Percentiles rank a stretch among this genome's conserved stretches.
Evolutionary conservation across 768 basidiomycete genomes (phyloP).

Genomic region (Termitomyces sp.): DNA sequence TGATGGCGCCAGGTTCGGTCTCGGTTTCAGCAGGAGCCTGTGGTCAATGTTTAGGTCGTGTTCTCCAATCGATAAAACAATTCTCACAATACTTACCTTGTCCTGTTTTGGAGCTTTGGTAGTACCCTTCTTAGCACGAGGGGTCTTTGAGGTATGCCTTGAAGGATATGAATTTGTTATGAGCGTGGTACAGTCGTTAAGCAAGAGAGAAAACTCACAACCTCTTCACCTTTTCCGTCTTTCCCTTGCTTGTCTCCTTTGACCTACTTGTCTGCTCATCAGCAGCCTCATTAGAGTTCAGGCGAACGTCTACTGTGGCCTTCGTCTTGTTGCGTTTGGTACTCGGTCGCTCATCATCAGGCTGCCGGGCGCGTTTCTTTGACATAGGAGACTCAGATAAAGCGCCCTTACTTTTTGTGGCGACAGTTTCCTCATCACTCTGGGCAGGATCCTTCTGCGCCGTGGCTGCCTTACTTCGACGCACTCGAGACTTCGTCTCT

Average conservation of each 20-base stretch:
- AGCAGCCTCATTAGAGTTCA: not conserved
- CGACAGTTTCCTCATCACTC: not conserved
- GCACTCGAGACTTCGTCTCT: not conserved
- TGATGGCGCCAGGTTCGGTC: not conserved
- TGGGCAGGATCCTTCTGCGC: not conserved
- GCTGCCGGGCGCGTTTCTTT: conserved; percentile 6
- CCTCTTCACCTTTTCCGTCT: conserved; percentile 1
- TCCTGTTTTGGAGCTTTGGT: not conserved
- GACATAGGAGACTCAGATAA: not conserved
- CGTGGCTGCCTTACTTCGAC: not conserved
- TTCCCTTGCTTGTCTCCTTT: not conserved
- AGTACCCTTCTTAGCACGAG: not conserved
- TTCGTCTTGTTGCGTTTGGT: conserved; percentile 3
- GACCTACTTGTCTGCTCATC: not conserved
- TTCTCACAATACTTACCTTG: not conserved
- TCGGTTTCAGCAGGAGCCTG: not conserved
- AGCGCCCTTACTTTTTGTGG: not conserved
- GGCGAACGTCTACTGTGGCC: not conserved
- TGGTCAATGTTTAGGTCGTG: not conserved
- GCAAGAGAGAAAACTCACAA: not conserved
- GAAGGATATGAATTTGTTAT: not conserved
- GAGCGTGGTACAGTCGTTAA: not conserved
- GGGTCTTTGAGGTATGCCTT: not conserved
- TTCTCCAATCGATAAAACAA: not conserved
- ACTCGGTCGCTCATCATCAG: not conserved